Evolutionary conservation across 1,139 yeast species (phyloP).

Genomic region (Kurtzmaniella quercitrusa): DNA sequence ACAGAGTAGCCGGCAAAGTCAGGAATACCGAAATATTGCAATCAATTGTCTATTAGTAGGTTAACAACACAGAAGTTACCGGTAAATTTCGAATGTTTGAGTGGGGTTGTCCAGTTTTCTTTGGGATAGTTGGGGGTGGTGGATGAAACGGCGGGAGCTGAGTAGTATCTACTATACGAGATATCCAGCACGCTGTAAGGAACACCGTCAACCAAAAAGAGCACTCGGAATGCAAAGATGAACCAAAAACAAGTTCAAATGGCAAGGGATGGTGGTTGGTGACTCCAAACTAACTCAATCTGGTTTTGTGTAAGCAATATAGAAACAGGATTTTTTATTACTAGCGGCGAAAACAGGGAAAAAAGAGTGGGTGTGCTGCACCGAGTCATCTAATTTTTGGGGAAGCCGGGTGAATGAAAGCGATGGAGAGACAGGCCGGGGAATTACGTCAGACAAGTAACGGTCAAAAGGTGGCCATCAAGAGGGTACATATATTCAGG

Average conservation of each 20-base stretch:
- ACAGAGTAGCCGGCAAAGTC: too few relatives aligned
- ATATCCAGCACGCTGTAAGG: neutral
- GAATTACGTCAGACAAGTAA: too few relatives aligned
- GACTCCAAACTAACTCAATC: neutral
- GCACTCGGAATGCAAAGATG: neutral
- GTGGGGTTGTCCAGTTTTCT: neutral
- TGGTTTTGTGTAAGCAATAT: conserved; percentile 2
- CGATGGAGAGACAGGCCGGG: neutral
- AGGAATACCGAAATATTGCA: neutral
- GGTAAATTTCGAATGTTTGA: neutral
- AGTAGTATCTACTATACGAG: neutral
- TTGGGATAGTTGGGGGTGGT: neutral
- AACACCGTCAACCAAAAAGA: neutral
- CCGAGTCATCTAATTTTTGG: conserved; percentile 1
- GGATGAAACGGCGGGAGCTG: neutral
- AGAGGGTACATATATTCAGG: too few relatives aligned
- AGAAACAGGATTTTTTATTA: neutral
- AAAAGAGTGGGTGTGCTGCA: neutral
- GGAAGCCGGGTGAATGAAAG: neutral
- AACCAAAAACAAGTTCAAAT: neutral
- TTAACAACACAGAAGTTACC: neutral
- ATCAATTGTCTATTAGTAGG: neutral
- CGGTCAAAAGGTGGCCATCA: neutral
- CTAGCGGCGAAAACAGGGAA: neutral
- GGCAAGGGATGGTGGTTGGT: neutral